Conservation (phyloP, 192 early-diverging fungal genomes). For the Coemansia aciculifera region DNA sequence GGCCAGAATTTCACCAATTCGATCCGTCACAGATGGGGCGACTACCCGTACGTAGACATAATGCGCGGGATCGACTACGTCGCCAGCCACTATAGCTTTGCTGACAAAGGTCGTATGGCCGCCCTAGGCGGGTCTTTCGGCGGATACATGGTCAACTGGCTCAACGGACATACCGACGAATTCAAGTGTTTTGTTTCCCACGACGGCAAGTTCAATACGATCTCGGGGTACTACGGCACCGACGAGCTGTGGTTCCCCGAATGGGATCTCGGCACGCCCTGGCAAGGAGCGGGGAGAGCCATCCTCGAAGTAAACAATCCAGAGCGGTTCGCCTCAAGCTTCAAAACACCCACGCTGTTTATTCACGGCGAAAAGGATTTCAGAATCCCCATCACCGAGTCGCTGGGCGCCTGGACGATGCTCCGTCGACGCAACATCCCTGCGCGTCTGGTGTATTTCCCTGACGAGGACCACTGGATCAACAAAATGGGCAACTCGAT, state of each 20-base stretch:
- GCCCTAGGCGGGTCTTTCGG: slow-evolving; percentile 77
- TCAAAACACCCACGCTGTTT: slow-evolving; percentile 74
- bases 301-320: slow-evolving; percentile 69
- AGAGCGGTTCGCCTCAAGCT: slow-evolving; percentile 61
- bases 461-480: slow-evolving; percentile 72
- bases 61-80: slow-evolving; percentile 71
- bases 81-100: slow-evolving; percentile 50
- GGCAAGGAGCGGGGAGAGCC: slow-evolving; percentile 43
- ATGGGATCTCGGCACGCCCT: slow-evolving; percentile 71
- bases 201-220: slow-evolving; percentile 69
- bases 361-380: slow-evolving; percentile 71
- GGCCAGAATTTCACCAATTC: slow-evolving; percentile 68
- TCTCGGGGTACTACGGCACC: slow-evolving; percentile 60
- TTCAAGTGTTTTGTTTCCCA: slow-evolving; percentile 70
- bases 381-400: slow-evolving; percentile 65
- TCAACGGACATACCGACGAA: slow-evolving; percentile 79
- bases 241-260: slow-evolving; percentile 80
- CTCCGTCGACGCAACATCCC: slow-evolving; percentile 67
- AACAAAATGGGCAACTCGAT: slow-evolving; percentile 66
- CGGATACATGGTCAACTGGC: slow-evolving; percentile 84
- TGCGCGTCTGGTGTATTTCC: slow-evolving; percentile 69
- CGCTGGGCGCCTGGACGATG: slow-evolving; percentile 69
- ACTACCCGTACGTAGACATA: slow-evolving; percentile 69
- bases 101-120: slow-evolving; percentile 61
- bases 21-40: slow-evolving; percentile 71